These are phyloP conservation scores for Scolecobasidium constrictum DNA, from an alignment of 2,329 filamentous ascomycete genomes.

Conservation along the genomic window DNA sequence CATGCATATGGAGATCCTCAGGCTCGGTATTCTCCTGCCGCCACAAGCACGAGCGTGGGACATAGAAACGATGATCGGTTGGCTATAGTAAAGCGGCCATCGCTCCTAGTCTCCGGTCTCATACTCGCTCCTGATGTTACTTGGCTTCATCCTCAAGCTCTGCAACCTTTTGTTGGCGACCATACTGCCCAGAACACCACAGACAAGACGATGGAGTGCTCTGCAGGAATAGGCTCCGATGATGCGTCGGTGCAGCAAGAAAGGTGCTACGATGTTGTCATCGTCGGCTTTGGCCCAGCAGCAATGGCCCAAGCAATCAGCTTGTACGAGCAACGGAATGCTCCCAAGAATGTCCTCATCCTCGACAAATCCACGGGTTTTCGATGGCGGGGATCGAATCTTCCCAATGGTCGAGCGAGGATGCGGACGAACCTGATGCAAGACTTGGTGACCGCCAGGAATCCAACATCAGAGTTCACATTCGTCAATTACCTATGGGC, in stretches of 20 bases:
- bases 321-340: conserved; percentile 6
- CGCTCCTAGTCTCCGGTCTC: no score
- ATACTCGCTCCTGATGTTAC: background rate
- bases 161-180: background rate
- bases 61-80: no score
- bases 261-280: conserved; percentile 9
- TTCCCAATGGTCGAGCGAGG: conserved; percentile 1
- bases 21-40: no score
- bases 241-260: background rate
- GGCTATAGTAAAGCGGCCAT: no score
- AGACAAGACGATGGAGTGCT: background rate
- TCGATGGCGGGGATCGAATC: conserved; percentile 3
- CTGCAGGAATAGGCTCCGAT: background rate
- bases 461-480: conserved; percentile 18
- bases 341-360: conserved; percentile 3
- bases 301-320: conserved; percentile 9
- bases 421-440: conserved; percentile 14
- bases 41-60: no score
- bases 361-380: conserved; percentile 5
- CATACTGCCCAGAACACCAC: background rate
- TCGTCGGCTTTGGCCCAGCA: conserved; percentile 8
- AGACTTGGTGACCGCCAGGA: conserved; percentile 18
- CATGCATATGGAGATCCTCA: no score
- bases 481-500: conserved; percentile 20
- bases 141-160: background rate